Evolutionary conservation across 371 early-diverging fungal genomes (phyloP), one percentile per base, ranked within the genome.

Genomic region (Dinochytrium kinnereticum): DNA sequence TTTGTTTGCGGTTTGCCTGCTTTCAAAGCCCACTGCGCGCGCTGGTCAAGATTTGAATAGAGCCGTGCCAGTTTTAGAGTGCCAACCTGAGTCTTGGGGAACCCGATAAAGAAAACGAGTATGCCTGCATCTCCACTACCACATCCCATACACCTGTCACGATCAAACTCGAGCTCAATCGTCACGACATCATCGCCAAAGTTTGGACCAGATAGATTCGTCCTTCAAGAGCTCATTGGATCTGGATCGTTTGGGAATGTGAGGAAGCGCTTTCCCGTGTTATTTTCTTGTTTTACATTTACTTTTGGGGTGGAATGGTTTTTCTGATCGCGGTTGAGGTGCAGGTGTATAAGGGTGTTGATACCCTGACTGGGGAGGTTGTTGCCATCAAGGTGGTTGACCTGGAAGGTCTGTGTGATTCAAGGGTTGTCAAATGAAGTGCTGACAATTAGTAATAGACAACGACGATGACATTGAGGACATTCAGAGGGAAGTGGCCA

Each of bases 381-480:
- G 83, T 87, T 19, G 87, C 87, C 10, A 84, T 87, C 66, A 87
- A 87, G 69, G 78, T 85, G 15, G 81, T 87, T 33, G 84, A 86
- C 74, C 76, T 87, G 40, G 86, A 84, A 78, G 81, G 80, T 78
- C 28, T 24, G n/a, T 24, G 1, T 30, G 26, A 30, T 19, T 28
- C 10, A 13, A 49, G 2, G 28, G 38, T 40, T 33, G 33, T 28
- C 61, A 24, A 19, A 17, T 37, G 1, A 51, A 68, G n/a, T 37
- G 10, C 3, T 67, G 5, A 51, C 1, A 30, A 44, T 50, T 36
- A 1, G 7, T 7, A 30, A 39, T 70, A 80, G 87, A 90, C 74
- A 94, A 95, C 36, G 97, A 96, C 76, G 98, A 98, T 78, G 97
- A 97, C 74, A 96, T 98, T 73, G 97, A 97, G 68, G 99, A 97